Evolutionary conservation across 768 basidiomycete species (phyloP), one percentile per base, ranked within the genome.

Genomic region (Mrakia frigida): DNA sequence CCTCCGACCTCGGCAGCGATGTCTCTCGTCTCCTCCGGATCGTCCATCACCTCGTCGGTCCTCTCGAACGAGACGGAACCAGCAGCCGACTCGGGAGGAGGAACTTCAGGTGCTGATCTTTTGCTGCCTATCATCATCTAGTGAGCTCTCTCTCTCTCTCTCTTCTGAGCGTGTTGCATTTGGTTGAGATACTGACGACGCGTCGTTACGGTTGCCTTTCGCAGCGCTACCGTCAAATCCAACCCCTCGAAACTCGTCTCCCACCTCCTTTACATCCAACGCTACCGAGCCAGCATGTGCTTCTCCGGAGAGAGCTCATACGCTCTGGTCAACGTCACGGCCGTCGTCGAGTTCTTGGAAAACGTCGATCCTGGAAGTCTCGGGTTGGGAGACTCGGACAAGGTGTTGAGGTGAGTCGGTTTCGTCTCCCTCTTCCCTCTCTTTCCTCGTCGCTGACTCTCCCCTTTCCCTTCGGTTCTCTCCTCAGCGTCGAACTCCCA

Each of bases 261-360:
- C 86, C 92, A 80, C 87, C 90, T 84, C 81, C 82, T 85, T 73
- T 87, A 84, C 80, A 82, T 86, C 41, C 86, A 86, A 52, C 84
- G 87, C 43, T 95, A 78, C 84, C 90, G 77, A 87, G 87, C 84
- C 86, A 83, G 84, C 7, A 81, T 83, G n/a, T 82, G 84, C 68
- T 77, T 85, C 60, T 89, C 50, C 86, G 94, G 94, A 3, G 94
- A 98, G 81, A 92, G 93, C 80, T 90, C 89, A 68, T 99, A 94
- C 80, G 98, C 94, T 76, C 87, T 96, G 56, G 92, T 98, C 82
- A 98, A 97, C 83, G 86, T 97, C 53, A 89, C 95, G 86, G 96
- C 96, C 16, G 94, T 96, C 7, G 92, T 92, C 1, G 95, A 98
- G 82, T 99, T 98, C 82, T 86, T 98, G 71, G 94, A 96, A 84